Percentiles rank a stretch among this genome's conserved stretches.
Conservation (phyloP, 2,329 filamentous ascomycete genomes). For the Aspergillus persii region DNA sequence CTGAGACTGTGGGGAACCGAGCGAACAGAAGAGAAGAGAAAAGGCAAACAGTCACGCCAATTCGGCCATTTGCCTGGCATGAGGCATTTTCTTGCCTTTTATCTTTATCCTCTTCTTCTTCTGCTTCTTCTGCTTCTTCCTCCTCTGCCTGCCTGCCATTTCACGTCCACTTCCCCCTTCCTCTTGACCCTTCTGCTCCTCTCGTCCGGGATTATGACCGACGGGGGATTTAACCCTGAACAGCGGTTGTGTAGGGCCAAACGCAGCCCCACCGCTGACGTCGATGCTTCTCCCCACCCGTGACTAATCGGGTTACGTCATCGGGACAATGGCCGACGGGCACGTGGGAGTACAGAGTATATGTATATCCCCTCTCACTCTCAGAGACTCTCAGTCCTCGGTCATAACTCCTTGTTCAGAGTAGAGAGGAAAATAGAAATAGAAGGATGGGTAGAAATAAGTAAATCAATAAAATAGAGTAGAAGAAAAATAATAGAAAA, state of each 20-base stretch:
- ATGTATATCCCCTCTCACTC: background rate
- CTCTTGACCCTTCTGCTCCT: too few species aligned
- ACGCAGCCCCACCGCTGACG: slow-evolving; percentile 16
- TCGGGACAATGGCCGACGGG: background rate
- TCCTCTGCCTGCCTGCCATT: too few species aligned
- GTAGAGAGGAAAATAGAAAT: background rate
- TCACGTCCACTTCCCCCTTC: too few species aligned
- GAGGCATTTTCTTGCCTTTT: background rate
- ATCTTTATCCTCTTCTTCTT: background rate
- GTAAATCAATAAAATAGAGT: background rate
- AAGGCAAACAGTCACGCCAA: background rate
- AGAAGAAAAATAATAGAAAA: background rate
- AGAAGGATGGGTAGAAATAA: background rate
- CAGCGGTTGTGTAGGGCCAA: background rate
- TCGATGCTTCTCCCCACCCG: slow-evolving; percentile 2
- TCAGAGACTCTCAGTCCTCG: too few species aligned
- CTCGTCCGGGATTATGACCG: too few species aligned
- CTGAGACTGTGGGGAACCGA: slow-evolving; percentile 9
- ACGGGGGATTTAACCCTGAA: too few species aligned
- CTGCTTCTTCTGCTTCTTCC: background rate
- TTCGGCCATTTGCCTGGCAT: background rate
- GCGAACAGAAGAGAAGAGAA: slow-evolving; percentile 3
- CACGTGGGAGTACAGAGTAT: background rate
- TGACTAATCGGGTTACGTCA: background rate
- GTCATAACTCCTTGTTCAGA: background rate